Evolutionary conservation across 2,329 filamentous ascomycete species (phyloP).

Genomic region (Colletotrichum spaethianum): DNA sequence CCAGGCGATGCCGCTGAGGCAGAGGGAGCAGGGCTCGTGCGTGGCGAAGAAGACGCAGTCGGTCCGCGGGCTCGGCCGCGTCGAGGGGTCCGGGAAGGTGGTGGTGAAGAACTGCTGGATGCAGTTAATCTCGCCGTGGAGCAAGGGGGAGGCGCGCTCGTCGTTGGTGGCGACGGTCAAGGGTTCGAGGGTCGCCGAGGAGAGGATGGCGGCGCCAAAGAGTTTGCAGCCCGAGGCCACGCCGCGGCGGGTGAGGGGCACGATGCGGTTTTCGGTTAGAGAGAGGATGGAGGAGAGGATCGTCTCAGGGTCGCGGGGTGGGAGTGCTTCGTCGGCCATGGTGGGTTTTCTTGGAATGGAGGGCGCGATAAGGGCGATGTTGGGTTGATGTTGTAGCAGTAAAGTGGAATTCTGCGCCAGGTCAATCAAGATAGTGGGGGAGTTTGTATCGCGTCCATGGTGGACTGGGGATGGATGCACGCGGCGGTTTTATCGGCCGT

Average conservation of each 20-base stretch:
- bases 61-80: conserved; percentile 55
- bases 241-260: conserved; percentile 65
- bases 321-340: conserved; percentile 40
- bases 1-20: conserved; percentile 71
- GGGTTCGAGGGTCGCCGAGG: conserved; percentile 55
- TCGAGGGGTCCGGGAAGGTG: conserved; percentile 50
- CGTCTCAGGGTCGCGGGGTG: conserved; percentile 38
- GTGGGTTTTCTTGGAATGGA: neutral
- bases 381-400: neutral
- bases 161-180: conserved; percentile 70
- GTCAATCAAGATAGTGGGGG: neutral
- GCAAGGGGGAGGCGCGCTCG: conserved; percentile 66
- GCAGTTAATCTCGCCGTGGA: conserved; percentile 74
- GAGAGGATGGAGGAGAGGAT: conserved; percentile 58
- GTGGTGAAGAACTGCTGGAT: conserved; percentile 69
- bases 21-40: conserved; percentile 72
- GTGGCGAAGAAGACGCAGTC: conserved; percentile 72
- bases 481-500: conserved; percentile 28
- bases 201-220: conserved; percentile 70
- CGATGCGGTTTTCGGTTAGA: conserved; percentile 61
- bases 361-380: neutral
- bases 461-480: conserved; percentile 1
- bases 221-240: conserved; percentile 68
- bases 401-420: neutral
- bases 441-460: neutral